These are phyloP conservation scores for Suillus bovinus DNA, from an alignment of 768 basidiomycete genomes.

Conservation along the genomic window DNA sequence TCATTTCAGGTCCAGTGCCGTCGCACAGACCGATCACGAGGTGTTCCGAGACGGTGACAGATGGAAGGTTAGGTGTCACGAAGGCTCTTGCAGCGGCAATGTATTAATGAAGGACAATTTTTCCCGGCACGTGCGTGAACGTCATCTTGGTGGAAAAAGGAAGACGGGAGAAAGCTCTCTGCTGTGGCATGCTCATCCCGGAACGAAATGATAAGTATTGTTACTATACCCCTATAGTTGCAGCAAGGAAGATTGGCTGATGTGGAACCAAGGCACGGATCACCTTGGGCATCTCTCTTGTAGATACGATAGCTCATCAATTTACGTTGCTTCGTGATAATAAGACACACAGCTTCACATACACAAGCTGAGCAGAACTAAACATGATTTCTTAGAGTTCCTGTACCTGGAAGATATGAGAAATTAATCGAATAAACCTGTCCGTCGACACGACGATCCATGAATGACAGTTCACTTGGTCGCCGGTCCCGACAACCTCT, in stretches of 20 bases:
- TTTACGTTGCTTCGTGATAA: neutral
- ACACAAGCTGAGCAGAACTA: neutral
- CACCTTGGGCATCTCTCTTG: neutral
- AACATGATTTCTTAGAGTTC: neutral
- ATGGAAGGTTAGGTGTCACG: neutral
- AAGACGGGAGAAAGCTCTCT: neutral
- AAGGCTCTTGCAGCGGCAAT: neutral
- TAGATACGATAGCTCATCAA: neutral
- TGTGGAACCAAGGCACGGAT: neutral
- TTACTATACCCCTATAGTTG: neutral
- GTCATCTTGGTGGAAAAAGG: neutral
- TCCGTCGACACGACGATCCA: too few relatives aligned
- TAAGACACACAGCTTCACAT: neutral
- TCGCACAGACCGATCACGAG: neutral
- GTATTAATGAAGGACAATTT: constrained; percentile 6
- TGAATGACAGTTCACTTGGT: too few relatives aligned
- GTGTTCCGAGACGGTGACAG: neutral
- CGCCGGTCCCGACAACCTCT: too few relatives aligned
- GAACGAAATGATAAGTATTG: neutral
- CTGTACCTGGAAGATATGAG: too few relatives aligned
- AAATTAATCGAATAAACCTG: too few relatives aligned
- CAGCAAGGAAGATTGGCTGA: neutral
- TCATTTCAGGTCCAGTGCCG: neutral
- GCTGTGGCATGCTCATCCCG: neutral
- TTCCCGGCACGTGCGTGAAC: constrained; percentile 3